These are phyloP conservation scores for Ustilago curta DNA, from an alignment of 1,284 basidiomycete species.

Conservation along the genomic window DNA sequence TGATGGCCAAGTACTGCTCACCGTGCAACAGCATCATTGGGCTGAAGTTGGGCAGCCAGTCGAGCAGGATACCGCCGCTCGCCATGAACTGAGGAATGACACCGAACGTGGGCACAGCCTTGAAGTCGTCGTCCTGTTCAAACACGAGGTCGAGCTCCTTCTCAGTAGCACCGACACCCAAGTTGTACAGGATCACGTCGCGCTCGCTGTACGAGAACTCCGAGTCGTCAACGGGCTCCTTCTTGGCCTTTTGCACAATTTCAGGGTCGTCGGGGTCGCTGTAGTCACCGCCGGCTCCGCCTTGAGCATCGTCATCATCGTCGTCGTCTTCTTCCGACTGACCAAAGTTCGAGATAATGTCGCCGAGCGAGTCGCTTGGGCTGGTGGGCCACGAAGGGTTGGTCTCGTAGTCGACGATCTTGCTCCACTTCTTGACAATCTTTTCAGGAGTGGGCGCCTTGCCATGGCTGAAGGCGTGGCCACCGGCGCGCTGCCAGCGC, in stretches of 20 bases:
- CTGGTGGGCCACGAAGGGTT: slow-evolving; percentile 65
- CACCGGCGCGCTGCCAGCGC: slow-evolving; percentile 91
- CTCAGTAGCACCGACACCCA: slow-evolving; percentile 94
- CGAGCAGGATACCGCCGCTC: slow-evolving; percentile 72
- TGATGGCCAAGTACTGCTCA: slow-evolving; percentile 93
- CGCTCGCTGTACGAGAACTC: slow-evolving; percentile 80
- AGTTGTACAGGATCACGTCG: slow-evolving; percentile 94
- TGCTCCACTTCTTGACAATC: slow-evolving; percentile 62
- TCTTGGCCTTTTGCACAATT: slow-evolving; percentile 86
- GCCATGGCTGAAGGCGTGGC: slow-evolving; percentile 71
- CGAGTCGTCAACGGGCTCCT: slow-evolving; percentile 68
- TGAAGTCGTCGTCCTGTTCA: slow-evolving; percentile 88
- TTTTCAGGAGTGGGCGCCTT: slow-evolving; percentile 63
- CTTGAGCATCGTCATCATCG: slow-evolving; percentile 54
- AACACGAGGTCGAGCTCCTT: slow-evolving; percentile 91
- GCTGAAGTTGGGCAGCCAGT: slow-evolving; percentile 91
- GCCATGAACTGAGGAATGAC: slow-evolving; percentile 88
- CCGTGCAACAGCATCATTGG: slow-evolving; percentile 98
- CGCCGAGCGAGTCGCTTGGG: slow-evolving; percentile 62
- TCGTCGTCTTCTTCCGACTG: slow-evolving; percentile 58
- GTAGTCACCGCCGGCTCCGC: slow-evolving; percentile 71
- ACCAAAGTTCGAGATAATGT: slow-evolving; percentile 66
- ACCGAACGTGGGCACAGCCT: slow-evolving; percentile 90
- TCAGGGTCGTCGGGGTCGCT: slow-evolving; percentile 86
- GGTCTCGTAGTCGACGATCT: slow-evolving; percentile 67